These are phyloP conservation scores for Podospora sp. DNA, from an alignment of 495 filamentous ascomycete species.

Conservation along the genomic window DNA sequence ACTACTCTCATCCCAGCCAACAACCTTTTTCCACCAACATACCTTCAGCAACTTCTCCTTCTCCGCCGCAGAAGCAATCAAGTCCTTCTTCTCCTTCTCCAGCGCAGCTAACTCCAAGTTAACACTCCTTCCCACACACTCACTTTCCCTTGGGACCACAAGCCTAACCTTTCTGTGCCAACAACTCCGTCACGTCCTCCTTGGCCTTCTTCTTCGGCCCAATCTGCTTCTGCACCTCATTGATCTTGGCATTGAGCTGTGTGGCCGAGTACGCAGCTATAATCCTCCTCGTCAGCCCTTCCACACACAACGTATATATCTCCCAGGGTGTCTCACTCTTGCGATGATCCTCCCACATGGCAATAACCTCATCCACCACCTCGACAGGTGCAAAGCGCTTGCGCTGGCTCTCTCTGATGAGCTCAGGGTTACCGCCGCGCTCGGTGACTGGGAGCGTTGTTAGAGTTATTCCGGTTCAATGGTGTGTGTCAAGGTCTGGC, in stretches of 20 bases:
- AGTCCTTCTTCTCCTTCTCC: conserved; percentile 76
- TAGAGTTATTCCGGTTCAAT: no score
- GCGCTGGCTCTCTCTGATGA: conserved; percentile 86
- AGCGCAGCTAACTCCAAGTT: conserved; percentile 51
- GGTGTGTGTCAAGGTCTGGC: not conserved
- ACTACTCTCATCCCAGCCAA: not conserved
- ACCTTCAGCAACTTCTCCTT: conserved; percentile 67
- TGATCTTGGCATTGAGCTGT: conserved; percentile 80
- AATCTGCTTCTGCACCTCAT: conserved; percentile 85
- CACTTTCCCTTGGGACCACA: not conserved
- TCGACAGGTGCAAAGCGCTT: conserved; percentile 77
- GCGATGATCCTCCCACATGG: conserved; percentile 83
- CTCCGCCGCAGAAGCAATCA: conserved; percentile 69
- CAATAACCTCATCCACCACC: conserved; percentile 87
- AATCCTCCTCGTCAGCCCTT: no score
- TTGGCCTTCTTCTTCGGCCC: conserved; percentile 93
- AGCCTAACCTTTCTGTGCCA: conserved; percentile 64
- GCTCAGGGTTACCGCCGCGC: conserved; percentile 83
- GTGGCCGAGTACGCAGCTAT: conserved; percentile 68
- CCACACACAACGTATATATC: no score
- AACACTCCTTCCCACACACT: conserved; percentile 4
- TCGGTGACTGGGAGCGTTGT: conserved; percentile 74
- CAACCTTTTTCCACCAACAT: not conserved
- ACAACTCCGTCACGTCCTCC: conserved; percentile 81
- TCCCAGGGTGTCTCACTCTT: conserved; percentile 54